Percentiles rank a stretch among this genome's conserved stretches.
phyloP scores from a whole-genome alignment of 768 basidiomycete genomes.

The Lactarius deliciosus region DNA sequence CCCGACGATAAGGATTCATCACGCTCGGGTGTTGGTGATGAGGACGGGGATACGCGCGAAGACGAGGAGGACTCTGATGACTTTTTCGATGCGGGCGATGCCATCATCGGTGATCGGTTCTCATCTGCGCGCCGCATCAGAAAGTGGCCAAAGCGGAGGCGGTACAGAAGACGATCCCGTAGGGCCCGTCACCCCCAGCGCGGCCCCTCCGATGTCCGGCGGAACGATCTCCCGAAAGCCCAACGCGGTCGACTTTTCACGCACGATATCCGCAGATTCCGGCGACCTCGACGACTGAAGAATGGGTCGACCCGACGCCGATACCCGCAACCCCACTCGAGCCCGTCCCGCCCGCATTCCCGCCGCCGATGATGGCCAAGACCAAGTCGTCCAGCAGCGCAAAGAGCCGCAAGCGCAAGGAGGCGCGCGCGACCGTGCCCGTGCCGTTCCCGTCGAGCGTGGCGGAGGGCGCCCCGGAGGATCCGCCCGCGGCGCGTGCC shows the following conservation, averaged over 20 bases:
- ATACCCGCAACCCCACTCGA: slow-evolving; percentile 37
- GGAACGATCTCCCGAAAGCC: slow-evolving; percentile 31
- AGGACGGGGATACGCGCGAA: slow-evolving; percentile 32
- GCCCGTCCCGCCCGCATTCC: slow-evolving; percentile 13
- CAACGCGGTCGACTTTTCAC: slow-evolving; percentile 36
- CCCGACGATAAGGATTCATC: slow-evolving; percentile 43
- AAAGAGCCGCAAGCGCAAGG: slow-evolving; percentile 44
- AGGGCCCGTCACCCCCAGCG: slow-evolving; percentile 69
- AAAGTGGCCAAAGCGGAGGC: slow-evolving; percentile 49
- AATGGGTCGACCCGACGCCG: slow-evolving; percentile 68
- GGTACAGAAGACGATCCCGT: slow-evolving; percentile 74
- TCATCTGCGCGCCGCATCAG: slow-evolving; percentile 39
- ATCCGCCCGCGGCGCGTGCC: slow-evolving; percentile 35
- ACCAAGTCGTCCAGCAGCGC: slow-evolving; percentile 31
- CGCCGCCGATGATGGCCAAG: slow-evolving; percentile 24
- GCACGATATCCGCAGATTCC: slow-evolving; percentile 38
- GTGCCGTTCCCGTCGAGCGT: slow-evolving; percentile 28
- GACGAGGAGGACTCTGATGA: slow-evolving; percentile 45
- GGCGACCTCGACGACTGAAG: slow-evolving; percentile 47
- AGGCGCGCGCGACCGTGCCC: slow-evolving; percentile 35
- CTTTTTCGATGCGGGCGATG: slow-evolving; percentile 49
- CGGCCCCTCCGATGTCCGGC: slow-evolving; percentile 36
- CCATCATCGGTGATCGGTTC: slow-evolving; percentile 43
- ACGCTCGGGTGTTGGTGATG: slow-evolving; percentile 7
- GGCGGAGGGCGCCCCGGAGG: slow-evolving; percentile 23